These are phyloP conservation scores for Naegleria lovaniensis DNA, from an alignment of 208 protist genomes.

Conservation along the genomic window DNA sequence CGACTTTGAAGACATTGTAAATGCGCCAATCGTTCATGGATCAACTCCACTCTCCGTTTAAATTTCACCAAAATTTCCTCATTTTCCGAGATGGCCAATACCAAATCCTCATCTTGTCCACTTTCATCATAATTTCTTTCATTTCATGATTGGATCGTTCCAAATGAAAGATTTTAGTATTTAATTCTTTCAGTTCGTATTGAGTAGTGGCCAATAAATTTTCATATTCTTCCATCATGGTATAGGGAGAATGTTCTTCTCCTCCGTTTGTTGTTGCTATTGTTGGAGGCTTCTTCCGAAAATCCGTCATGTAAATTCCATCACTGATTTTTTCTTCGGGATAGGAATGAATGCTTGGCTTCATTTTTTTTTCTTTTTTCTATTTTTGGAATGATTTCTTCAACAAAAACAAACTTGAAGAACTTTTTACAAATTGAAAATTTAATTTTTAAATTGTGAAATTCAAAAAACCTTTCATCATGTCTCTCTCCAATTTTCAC, in stretches of 20 bases:
- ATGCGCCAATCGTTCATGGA: background rate
- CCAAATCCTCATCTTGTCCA: conserved; percentile 12
- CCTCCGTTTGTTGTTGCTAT: no score
- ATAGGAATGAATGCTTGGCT: background rate
- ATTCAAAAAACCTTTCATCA: no score
- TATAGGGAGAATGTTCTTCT: no score
- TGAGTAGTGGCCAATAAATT: background rate
- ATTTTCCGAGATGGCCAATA: conserved; percentile 3
- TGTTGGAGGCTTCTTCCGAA: background rate
- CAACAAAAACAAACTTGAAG: no score
- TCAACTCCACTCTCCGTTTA: conserved; percentile 1
- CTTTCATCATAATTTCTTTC: background rate
- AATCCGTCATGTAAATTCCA: conserved; percentile 20
- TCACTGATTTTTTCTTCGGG: background rate
- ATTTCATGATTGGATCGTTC: conserved; percentile 31
- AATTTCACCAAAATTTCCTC: background rate
- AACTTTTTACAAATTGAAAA: no score
- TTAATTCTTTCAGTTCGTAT: background rate
- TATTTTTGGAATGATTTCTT: background rate
- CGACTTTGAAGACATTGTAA: background rate
- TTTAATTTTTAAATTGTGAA: no score
- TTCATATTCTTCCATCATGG: background rate
- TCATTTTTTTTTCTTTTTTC: background rate
- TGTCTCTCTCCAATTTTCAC: no score
- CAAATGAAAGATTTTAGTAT: conserved; percentile 19